A percentile compares a stretch with the other conserved stretches of the same genome.
These are phyloP conservation scores for Fusarium sp. DNA, from an alignment of 2,329 filamentous ascomycete genomes.

Conservation along the genomic window DNA sequence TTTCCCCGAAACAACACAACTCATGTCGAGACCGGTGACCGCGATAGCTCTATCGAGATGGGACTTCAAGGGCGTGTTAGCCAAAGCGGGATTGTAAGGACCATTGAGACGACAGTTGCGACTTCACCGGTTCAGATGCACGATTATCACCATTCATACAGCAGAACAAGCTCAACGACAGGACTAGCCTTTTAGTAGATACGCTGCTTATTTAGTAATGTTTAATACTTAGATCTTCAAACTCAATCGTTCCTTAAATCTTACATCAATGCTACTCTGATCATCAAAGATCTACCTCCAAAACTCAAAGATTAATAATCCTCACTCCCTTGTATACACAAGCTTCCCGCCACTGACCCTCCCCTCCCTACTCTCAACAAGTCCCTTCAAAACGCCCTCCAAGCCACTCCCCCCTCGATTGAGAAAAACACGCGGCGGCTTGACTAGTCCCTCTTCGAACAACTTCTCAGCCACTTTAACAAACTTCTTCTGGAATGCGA, in stretches of 20 bases:
- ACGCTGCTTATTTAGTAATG: background rate
- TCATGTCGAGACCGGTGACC: conserved; percentile 15
- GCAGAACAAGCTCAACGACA: conserved; percentile 26
- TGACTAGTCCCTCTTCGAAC: background rate
- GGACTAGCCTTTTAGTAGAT: background rate
- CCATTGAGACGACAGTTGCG: conserved; percentile 36
- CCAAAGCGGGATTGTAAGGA: conserved; percentile 31
- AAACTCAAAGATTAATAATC: background rate
- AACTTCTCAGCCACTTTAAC: background rate
- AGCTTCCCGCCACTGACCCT: conserved; percentile 2
- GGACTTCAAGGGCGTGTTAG: background rate
- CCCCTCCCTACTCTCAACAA: background rate
- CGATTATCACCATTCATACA: conserved; percentile 18
- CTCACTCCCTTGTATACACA: background rate
- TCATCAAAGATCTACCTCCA: background rate
- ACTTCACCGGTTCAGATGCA: background rate
- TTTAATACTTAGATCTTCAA: background rate
- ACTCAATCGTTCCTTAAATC: background rate
- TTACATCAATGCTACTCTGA: no score
- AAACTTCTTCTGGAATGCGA: conserved; percentile 10
- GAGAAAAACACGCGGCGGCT: background rate
- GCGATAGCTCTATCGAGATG: conserved; percentile 12
- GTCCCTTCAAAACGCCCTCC: background rate
- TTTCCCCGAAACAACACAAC: conserved; percentile 7
- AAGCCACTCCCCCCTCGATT: background rate